phyloP scores from a whole-genome alignment of 305 asterid genomes.

The Fraxinus dipetala region DNA sequence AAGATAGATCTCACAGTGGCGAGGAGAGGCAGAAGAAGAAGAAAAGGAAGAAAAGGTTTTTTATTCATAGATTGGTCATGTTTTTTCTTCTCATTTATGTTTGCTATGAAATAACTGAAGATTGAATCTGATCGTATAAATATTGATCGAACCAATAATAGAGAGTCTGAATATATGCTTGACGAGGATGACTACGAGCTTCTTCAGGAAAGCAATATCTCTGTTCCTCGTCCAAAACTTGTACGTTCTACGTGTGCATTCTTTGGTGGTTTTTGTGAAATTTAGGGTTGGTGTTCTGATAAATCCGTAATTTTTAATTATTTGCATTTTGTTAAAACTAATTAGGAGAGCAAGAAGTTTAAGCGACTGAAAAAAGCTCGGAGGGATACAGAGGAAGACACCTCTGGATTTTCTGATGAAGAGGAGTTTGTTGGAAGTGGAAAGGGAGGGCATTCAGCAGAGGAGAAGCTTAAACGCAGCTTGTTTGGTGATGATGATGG shows the following conservation, averaged over 20 bases:
- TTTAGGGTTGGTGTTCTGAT: background rate
- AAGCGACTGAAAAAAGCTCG: slow-evolving; percentile 89
- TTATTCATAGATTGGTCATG: slow-evolving; percentile 9
- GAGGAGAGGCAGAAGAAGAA: slow-evolving; percentile 85
- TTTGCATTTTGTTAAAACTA: background rate
- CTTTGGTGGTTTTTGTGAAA: background rate
- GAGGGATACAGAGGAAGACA: slow-evolving; percentile 71
- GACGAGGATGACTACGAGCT: slow-evolving; percentile 97
- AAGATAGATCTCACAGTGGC: slow-evolving; percentile 65
- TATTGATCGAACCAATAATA: slow-evolving; percentile 22
- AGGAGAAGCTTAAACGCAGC: slow-evolving; percentile 79
- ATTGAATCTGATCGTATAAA: background rate
- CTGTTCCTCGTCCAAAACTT: slow-evolving; percentile 82
- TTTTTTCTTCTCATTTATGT: background rate
- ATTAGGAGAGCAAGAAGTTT: slow-evolving; percentile 77
- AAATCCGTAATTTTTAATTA: background rate
- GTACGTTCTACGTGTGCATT: slow-evolving; percentile 34
- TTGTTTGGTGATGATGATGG: slow-evolving; percentile 94
- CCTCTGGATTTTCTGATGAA: slow-evolving; percentile 81
- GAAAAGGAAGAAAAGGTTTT: slow-evolving; percentile 82
- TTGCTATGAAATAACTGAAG: background rate
- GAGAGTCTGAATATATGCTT: slow-evolving; percentile 75
- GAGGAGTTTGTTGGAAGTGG: slow-evolving; percentile 82
- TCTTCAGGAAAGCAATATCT: slow-evolving; percentile 85
- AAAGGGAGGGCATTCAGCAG: slow-evolving; percentile 68